phyloP scores from a whole-genome alignment of 2,329 filamentous ascomycete genomes.

The Fusarium pseudonygamai region DNA sequence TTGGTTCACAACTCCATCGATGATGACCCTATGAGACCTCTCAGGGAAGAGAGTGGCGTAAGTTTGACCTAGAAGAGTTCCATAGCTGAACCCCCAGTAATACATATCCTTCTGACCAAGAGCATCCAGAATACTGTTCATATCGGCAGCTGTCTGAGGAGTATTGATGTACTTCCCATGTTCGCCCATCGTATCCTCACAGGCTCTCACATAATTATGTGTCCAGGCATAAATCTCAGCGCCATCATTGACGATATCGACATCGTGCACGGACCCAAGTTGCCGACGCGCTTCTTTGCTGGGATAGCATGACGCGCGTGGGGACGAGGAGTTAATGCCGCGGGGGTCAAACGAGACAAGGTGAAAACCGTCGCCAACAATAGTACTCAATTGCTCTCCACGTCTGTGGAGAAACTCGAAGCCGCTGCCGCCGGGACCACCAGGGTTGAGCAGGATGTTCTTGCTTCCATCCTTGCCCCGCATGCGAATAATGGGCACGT shows the following conservation, averaged over 20 bases:
- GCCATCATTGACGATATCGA: slow-evolving; percentile 47
- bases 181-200: slow-evolving; percentile 56
- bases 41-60: slow-evolving; percentile 52
- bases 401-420: slow-evolving; percentile 48
- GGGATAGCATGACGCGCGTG: slow-evolving; percentile 52
- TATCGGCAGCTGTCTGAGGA: slow-evolving; percentile 60
- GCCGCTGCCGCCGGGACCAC: slow-evolving; percentile 59
- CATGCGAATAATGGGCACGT: slow-evolving; percentile 56
- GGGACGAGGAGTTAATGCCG: slow-evolving; percentile 49
- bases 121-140: slow-evolving; percentile 59
- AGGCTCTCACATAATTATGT: slow-evolving; percentile 53
- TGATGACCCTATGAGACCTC: slow-evolving; percentile 46
- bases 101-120: slow-evolving; percentile 46
- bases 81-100: slow-evolving; percentile 57
- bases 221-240: slow-evolving; percentile 54
- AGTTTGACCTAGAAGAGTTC: slow-evolving; percentile 52
- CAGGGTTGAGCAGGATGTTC: slow-evolving; percentile 58
- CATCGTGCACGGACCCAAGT: slow-evolving; percentile 36
- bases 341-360: slow-evolving; percentile 59
- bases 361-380: slow-evolving; percentile 56
- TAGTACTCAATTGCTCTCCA: slow-evolving; percentile 49
- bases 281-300: slow-evolving; percentile 45
- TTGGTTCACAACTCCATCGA: slow-evolving; percentile 49
- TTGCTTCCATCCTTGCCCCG: slow-evolving; percentile 54
- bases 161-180: slow-evolving; percentile 58